Base-by-base conservation (phyloP, 2,329 filamentous ascomycete genomes). In the Neopestalotiopsis clavispora region DNA sequence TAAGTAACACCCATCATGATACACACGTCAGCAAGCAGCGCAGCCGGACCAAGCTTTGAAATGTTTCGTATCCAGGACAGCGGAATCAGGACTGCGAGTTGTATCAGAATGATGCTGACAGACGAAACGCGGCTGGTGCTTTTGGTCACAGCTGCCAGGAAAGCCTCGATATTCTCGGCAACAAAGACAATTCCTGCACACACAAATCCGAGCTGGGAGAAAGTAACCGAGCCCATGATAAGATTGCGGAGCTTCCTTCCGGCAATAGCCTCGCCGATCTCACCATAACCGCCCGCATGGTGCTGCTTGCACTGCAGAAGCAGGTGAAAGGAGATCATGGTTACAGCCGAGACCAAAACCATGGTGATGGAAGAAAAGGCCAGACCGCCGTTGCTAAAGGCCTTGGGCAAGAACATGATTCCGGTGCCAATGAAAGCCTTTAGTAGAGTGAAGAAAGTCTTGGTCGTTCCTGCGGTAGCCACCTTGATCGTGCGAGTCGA, bases 391-490 rank as follows among this genome's bases (percentile, higher is more conserved):
- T 94, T 94, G 75, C 89, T 89, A 80, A 79, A 94, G 0, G 92
- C 92, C 76, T 93, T 94, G 61, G 92, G 92, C 59, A 94, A 78
- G 75, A 94, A 94, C 89, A 94, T 93, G 78, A 94, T 94, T 70
- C 92, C 92, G 0, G 92, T 94, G 62, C 92, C 92, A 66, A 94
- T 87, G 74, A 94, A 94, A 1, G 92, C 92, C 78, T 94, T 94
- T 65, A 94, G 82, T 10, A 94, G 83, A 0, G 92, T 94, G 78
- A 94, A 94, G 80, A 94, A 94, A 0, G 92, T 91, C 81, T 93
- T 92, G 52, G 86, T 80, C n/a, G 87, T 91, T 66, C 87, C 86
- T 1, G 92, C 91, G 74, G 92, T 90, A 23, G 90, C 91, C 45
- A 86, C 82, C 70, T 78, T 83, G 60, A 63, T 76, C 73, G 64